These are phyloP conservation scores for Penicillium sumatraense DNA, from an alignment of 2,329 filamentous ascomycete species.

Conservation along the genomic window DNA sequence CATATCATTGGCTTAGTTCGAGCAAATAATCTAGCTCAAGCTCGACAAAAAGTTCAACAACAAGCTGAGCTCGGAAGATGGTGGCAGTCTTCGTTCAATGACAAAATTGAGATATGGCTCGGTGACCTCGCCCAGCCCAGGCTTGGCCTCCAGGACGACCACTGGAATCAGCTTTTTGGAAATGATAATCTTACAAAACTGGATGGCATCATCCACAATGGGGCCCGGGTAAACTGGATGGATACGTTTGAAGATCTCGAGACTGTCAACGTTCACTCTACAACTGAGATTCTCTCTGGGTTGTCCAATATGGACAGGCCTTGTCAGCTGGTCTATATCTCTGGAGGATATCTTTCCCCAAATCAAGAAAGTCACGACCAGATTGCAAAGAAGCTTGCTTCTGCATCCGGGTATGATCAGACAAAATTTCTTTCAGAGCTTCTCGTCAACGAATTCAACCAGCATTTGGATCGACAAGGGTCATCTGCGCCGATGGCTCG, in stretches of 20 bases:
- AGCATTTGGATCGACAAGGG: background rate
- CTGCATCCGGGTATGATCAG: conserved; percentile 9
- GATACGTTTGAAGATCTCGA: conserved; percentile 9
- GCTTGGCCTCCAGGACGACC: conserved; percentile 7
- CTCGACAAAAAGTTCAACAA: background rate
- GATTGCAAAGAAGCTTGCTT: conserved; percentile 6
- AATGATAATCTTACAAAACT: background rate
- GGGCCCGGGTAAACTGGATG: conserved; percentile 11
- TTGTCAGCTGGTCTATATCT: conserved; percentile 6
- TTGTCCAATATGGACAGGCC: background rate
- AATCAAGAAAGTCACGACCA: background rate
- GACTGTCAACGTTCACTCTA: conserved; percentile 9
- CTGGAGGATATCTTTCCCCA: conserved; percentile 7
- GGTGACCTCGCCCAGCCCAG: conserved; percentile 8
- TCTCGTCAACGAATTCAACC: conserved; percentile 6
- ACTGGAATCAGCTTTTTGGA: conserved; percentile 1
- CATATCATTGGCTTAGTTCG: conserved; percentile 6
- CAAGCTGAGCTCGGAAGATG: conserved; percentile 5
- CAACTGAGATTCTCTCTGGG: conserved; percentile 9
- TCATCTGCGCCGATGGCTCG: background rate
- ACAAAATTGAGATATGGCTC: conserved; percentile 9
- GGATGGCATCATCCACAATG: conserved; percentile 13
- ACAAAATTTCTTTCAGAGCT: conserved; percentile 14
- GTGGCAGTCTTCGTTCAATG: background rate
- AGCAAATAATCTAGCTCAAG: background rate